phyloP scores from a whole-genome alignment of 1,139 yeast species.

The Fermentozyma sake region DNA sequence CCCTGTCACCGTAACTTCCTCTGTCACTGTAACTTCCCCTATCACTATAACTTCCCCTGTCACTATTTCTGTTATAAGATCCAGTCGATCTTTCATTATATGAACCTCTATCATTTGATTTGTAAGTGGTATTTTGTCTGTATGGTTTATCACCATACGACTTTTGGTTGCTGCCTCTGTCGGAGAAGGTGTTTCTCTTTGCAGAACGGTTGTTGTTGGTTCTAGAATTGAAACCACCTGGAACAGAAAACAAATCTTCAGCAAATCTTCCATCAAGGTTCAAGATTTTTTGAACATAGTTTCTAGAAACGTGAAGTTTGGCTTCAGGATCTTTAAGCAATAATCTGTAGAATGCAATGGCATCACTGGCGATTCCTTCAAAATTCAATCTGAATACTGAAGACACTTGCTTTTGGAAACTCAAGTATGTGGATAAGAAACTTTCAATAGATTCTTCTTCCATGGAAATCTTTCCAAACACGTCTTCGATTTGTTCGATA shows the following conservation, averaged over 20 bases:
- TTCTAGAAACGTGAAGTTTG: slow-evolving; percentile 10
- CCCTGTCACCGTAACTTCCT: too few species aligned
- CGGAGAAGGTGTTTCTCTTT: slow-evolving; percentile 10
- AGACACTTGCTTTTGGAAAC: slow-evolving; percentile 19
- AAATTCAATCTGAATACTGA: slow-evolving; percentile 22
- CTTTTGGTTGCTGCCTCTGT: too few species aligned
- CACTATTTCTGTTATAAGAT: too few species aligned
- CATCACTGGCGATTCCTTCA: slow-evolving; percentile 9
- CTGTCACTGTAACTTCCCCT: too few species aligned
- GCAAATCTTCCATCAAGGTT: slow-evolving; percentile 11
- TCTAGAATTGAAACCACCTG: slow-evolving; percentile 14
- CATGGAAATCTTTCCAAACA: slow-evolving; percentile 8
- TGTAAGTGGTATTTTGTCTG: too few species aligned
- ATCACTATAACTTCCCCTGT: too few species aligned
- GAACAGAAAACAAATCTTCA: slow-evolving; percentile 17
- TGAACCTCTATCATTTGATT: too few species aligned
- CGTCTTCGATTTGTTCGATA: slow-evolving; percentile 7
- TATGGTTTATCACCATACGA: too few species aligned
- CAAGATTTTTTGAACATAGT: slow-evolving; percentile 9
- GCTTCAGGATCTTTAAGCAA: slow-evolving; percentile 13
- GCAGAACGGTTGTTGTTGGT: slow-evolving; percentile 11
- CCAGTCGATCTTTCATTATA: slow-evolving; percentile 5
- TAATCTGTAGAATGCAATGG: slow-evolving; percentile 11
- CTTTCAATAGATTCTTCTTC: slow-evolving; percentile 12
- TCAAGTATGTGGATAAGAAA: slow-evolving; percentile 10